Conservation (phyloP, 2,329 filamentous ascomycete genomes). For the Ophioceras dolichostomum region DNA sequence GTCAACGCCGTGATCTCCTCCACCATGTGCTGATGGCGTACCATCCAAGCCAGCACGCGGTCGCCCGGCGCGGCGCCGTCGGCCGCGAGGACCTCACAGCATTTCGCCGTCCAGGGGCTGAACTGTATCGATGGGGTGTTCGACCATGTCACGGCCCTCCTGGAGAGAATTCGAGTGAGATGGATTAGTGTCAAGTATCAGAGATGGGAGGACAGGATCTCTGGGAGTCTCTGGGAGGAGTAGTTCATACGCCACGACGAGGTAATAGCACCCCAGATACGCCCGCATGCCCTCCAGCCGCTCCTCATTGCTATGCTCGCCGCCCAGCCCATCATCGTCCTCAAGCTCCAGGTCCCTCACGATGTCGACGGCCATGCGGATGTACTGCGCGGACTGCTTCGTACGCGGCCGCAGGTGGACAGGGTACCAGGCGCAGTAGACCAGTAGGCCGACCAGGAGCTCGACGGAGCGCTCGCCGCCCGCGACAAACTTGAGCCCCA, state of each 20-base stretch:
- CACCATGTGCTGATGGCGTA: conserved; percentile 25
- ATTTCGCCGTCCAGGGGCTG: conserved; percentile 28
- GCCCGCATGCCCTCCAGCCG: conserved; percentile 30
- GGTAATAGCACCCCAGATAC: conserved; percentile 32
- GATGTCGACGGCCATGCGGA: conserved; percentile 38
- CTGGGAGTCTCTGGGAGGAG: no score
- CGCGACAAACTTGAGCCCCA: conserved; percentile 44
- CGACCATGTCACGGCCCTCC: conserved; percentile 25
- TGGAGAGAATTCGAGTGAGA: conserved; percentile 14
- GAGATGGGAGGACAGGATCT: no score
- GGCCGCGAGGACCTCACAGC: conserved; percentile 29
- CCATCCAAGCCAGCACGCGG: conserved; percentile 27
- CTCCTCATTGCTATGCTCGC: conserved; percentile 5
- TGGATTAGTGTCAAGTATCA: neutral
- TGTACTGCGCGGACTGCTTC: conserved; percentile 35
- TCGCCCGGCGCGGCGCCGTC: conserved; percentile 25
- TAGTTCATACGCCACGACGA: conserved; percentile 28
- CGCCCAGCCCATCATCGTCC: conserved; percentile 14
- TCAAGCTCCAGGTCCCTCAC: conserved; percentile 36
- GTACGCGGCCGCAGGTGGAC: conserved; percentile 40
- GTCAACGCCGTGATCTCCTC: conserved; percentile 23
- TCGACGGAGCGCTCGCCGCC: conserved; percentile 45
- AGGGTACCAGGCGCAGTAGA: conserved; percentile 47
- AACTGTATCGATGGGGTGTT: conserved; percentile 20
- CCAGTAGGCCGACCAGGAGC: conserved; percentile 41